Evolutionary conservation across 2,329 filamentous ascomycete genomes (phyloP), one percentile per base, ranked within the genome.

Genomic region (Pseudogymnoascus sp.): DNA sequence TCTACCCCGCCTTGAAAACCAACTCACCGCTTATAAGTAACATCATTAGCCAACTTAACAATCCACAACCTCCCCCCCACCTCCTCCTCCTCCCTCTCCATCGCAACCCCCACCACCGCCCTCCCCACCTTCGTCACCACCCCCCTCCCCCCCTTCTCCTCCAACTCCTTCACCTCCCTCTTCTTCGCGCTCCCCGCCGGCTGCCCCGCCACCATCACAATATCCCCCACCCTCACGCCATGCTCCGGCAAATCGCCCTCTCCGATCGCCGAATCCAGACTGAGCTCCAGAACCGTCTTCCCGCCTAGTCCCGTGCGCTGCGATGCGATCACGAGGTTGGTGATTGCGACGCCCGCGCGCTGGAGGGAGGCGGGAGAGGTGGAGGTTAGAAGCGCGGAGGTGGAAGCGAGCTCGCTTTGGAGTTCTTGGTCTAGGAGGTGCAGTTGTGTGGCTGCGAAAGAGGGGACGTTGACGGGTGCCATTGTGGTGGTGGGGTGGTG

Each of bases 271-370:
- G 84, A 77, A 71, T 97, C 93, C 0, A 85, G 79, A 14, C 79
- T 78, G 5, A 99, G 85, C 75, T 97, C 93, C 3, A 97, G 79
- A 1, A 99, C 89, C 0, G 90, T 92, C 68, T 92, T 90, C n/a
- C 95, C 95, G 14, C 93, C 95, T 39, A 97, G 81, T 0, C 95
- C 95, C 0, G 95, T 99, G 31, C 93, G 88, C 73, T 90, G 90
- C 16, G 89, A 88, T 10, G 83, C 80, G 36, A 96, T 79, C 34
- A 84, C 79, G 7, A 98, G 84, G 75, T 93, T 93, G 14, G 86
- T 85, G 70, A 95, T 80, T 34, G 91, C 91, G 43, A 92, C 81
- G n/a, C 91, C 91, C 5, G 89, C 89, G 65, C 89, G 86, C 72
- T 90, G 85, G 11, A 96, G 85, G 0, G 84, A 80, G 0, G 83